Evolutionary conservation across 768 basidiomycete genomes (phyloP).

Genomic region (Porphyrellus cyaneotinctus): DNA sequence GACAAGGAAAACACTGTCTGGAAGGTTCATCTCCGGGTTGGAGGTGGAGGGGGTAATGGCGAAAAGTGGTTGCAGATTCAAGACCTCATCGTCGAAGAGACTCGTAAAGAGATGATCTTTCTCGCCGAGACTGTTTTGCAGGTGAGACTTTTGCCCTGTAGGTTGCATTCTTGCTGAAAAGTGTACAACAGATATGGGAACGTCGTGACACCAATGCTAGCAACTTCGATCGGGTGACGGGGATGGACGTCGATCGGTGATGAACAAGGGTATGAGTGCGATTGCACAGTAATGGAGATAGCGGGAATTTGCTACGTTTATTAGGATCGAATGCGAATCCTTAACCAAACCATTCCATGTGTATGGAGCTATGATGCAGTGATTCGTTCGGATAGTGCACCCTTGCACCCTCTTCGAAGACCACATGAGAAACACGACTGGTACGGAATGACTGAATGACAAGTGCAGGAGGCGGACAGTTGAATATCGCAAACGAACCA

Average conservation of each 20-base stretch:
- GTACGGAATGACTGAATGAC: neutral
- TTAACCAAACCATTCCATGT: neutral
- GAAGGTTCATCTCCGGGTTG: slow-evolving; percentile 84
- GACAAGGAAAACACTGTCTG: slow-evolving; percentile 90
- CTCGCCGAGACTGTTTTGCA: slow-evolving; percentile 95
- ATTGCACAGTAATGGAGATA: slow-evolving; percentile 27
- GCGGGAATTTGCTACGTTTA: slow-evolving; percentile 22
- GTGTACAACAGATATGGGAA: slow-evolving; percentile 55
- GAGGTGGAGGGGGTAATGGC: slow-evolving; percentile 69
- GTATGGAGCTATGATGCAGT: slow-evolving; percentile 9
- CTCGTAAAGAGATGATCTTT: slow-evolving; percentile 97
- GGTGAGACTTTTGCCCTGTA: slow-evolving; percentile 40
- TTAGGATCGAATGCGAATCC: slow-evolving; percentile 16
- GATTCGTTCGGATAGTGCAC: slow-evolving; percentile 7
- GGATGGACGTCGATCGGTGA: slow-evolving; percentile 34
- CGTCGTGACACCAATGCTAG: slow-evolving; percentile 34
- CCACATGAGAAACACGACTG: slow-evolving; percentile 11
- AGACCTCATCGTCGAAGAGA: slow-evolving; percentile 93
- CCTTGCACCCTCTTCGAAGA: slow-evolving; percentile 8
- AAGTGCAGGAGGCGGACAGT: neutral
- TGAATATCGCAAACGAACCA: neutral
- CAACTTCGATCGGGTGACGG: slow-evolving; percentile 15
- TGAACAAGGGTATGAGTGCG: slow-evolving; percentile 7
- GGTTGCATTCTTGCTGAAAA: slow-evolving; percentile 12
- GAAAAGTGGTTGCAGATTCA: slow-evolving; percentile 98